Percentiles rank a stretch among this genome's conserved stretches.
phyloP scores from a whole-genome alignment of 257 asterid genomes.

The Leptodermis oblonga region DNA sequence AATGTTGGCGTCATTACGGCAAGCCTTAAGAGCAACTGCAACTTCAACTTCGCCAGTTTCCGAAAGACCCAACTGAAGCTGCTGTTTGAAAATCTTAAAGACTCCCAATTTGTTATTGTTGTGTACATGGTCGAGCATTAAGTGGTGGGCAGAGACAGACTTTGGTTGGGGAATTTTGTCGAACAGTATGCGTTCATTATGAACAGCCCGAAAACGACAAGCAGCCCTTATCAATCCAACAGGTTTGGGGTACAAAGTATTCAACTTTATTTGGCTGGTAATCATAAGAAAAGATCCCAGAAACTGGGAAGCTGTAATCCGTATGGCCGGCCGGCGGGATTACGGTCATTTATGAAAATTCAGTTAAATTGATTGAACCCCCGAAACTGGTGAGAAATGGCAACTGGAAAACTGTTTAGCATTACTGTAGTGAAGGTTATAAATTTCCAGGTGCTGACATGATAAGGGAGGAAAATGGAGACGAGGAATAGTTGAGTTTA shows the following conservation, averaged over 20 bases:
- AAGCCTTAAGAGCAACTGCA: constrained; percentile 68
- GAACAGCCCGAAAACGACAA: constrained; percentile 14
- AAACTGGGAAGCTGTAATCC: too few species aligned
- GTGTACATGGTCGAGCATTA: constrained; percentile 56
- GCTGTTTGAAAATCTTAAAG: constrained; percentile 49
- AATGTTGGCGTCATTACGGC: constrained; percentile 39
- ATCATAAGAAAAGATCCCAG: constrained; percentile 21
- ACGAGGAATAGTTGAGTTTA: too few species aligned
- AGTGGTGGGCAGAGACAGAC: constrained; percentile 35
- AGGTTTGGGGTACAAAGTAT: constrained; percentile 19
- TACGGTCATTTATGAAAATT: neutral
- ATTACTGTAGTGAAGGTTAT: neutral
- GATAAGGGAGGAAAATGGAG: too few species aligned
- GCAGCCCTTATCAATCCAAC: neutral
- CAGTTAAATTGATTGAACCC: neutral
- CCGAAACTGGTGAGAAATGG: neutral
- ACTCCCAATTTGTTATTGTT: constrained; percentile 44
- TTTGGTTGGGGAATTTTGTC: constrained; percentile 52
- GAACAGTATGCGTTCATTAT: constrained; percentile 44
- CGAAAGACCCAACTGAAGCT: constrained; percentile 45
- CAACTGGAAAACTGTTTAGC: neutral
- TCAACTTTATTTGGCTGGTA: constrained; percentile 39
- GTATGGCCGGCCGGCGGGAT: neutral
- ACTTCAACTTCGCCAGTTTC: constrained; percentile 58
- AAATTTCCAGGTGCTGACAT: neutral